Evolutionary conservation across 2,329 filamentous ascomycete genomes (phyloP).

Genomic region (Fonsecaea monophora): DNA sequence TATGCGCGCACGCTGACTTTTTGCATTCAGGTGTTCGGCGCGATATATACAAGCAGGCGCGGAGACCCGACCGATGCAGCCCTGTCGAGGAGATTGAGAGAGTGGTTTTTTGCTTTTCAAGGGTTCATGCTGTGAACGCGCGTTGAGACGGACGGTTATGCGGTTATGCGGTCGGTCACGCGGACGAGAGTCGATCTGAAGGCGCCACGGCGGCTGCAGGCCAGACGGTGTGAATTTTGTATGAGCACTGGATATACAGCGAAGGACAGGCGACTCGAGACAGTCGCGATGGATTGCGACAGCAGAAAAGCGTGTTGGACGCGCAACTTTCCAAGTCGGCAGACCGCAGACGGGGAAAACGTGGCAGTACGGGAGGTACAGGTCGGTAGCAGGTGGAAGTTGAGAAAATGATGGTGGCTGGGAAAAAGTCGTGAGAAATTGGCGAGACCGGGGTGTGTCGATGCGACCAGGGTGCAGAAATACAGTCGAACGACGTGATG

Average conservation of each 20-base stretch:
- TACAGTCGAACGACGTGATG: not conserved
- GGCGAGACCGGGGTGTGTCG: slow-evolving; percentile 29
- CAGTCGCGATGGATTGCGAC: slow-evolving; percentile 28
- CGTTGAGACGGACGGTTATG: slow-evolving; percentile 27
- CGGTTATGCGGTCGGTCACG: slow-evolving; percentile 31
- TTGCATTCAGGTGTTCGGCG: slow-evolving; percentile 1
- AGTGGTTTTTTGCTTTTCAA: slow-evolving; percentile 13
- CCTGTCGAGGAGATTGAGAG: slow-evolving; percentile 20
- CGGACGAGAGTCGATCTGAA: slow-evolving; percentile 11
- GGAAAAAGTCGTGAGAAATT: slow-evolving; percentile 29
- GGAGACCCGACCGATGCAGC: slow-evolving; percentile 29
- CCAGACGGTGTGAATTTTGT: not conserved
- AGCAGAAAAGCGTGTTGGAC: slow-evolving; percentile 25
- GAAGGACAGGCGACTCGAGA: slow-evolving; percentile 11
- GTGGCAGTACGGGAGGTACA: slow-evolving; percentile 16
- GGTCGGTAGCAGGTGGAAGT: not conserved
- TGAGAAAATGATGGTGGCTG: slow-evolving; percentile 37
- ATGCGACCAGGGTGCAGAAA: slow-evolving; percentile 6
- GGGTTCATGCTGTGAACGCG: slow-evolving; percentile 34
- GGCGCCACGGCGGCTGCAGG: slow-evolving; percentile 20
- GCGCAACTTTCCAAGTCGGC: slow-evolving; percentile 25
- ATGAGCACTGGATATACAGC: not conserved
- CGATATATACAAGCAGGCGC: slow-evolving; percentile 17
- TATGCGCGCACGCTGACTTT: slow-evolving; percentile 1
- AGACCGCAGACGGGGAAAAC: slow-evolving; percentile 20